Evolutionary conservation across 345 rosid species (phyloP).

Genomic region (Populus euphratica): DNA sequence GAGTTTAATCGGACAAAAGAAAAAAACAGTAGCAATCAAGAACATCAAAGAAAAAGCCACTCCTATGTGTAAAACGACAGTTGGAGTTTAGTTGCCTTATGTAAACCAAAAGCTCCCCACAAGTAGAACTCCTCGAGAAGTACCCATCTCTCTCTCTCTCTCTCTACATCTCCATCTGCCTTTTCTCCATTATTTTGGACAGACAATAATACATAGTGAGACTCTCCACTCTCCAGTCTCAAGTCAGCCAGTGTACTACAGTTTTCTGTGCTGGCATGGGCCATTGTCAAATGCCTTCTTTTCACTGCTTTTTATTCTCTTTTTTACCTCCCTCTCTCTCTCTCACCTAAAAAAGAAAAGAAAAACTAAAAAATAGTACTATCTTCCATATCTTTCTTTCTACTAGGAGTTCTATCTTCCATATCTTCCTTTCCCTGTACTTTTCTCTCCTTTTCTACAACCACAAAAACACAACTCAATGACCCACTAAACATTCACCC

Average conservation of each 20-base stretch:
- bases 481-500: not conserved
- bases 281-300: constrained; percentile 22
- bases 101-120: not conserved
- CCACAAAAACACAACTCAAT: not conserved
- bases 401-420: not conserved
- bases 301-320: not conserved
- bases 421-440: no score
- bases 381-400: not conserved
- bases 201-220: not conserved
- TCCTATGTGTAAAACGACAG: constrained; percentile 4
- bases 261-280: constrained; percentile 15
- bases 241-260: constrained; percentile 3
- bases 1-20: not conserved
- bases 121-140: not conserved
- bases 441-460: no score
- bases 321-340: no score
- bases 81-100: constrained; percentile 1
- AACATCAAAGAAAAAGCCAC: not conserved
- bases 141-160: not conserved
- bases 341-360: no score
- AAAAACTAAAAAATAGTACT: no score
- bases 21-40: not conserved
- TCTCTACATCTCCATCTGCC: not conserved
- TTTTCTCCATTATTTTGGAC: not conserved
- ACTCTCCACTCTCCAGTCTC: not conserved